A percentile compares a stretch with the other conserved stretches of the same genome.
These are phyloP conservation scores for Athelia psychrophila DNA, from an alignment of 1,284 basidiomycete genomes.

Conservation along the genomic window DNA sequence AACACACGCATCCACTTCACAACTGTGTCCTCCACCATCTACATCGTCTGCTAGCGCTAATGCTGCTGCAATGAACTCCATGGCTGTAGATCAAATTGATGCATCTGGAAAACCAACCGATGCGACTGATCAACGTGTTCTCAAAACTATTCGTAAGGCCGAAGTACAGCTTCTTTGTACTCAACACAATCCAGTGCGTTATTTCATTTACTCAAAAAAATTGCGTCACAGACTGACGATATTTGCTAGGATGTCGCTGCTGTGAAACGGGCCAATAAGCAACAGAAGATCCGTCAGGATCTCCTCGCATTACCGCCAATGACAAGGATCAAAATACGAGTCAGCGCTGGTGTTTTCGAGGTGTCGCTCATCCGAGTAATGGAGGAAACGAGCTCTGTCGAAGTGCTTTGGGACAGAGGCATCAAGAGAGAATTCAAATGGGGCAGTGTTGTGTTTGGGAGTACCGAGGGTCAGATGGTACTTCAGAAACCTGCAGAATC, in stretches of 20 bases:
- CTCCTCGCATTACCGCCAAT: constrained; percentile 67
- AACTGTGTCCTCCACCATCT: no score
- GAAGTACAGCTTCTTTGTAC: constrained; percentile 75
- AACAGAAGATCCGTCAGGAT: constrained; percentile 61
- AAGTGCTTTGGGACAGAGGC: constrained; percentile 78
- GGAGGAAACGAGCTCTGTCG: constrained; percentile 64
- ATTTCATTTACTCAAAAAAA: constrained; percentile 3
- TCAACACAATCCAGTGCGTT: constrained; percentile 82
- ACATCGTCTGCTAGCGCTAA: no score
- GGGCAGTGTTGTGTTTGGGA: constrained; percentile 72
- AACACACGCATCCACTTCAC: constrained; percentile 8
- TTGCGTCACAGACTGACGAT: constrained; percentile 2
- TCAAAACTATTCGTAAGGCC: constrained; percentile 66
- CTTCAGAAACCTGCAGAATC: constrained; percentile 62
- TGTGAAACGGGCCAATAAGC: constrained; percentile 66
- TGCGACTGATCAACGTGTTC: constrained; percentile 35
- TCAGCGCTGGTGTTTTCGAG: constrained; percentile 76
- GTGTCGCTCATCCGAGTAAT: constrained; percentile 70
- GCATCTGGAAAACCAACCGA: constrained; percentile 7
- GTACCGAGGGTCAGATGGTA: constrained; percentile 50
- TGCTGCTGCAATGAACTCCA: constrained; percentile 11
- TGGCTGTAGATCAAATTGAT: constrained; percentile 15
- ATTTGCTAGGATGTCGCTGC: constrained; percentile 67
- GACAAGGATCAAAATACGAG: constrained; percentile 77
- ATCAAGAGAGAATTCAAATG: constrained; percentile 75